Conservation (phyloP, 2,329 filamentous ascomycete genomes). For the Dactylellina haptotyla region DNA sequence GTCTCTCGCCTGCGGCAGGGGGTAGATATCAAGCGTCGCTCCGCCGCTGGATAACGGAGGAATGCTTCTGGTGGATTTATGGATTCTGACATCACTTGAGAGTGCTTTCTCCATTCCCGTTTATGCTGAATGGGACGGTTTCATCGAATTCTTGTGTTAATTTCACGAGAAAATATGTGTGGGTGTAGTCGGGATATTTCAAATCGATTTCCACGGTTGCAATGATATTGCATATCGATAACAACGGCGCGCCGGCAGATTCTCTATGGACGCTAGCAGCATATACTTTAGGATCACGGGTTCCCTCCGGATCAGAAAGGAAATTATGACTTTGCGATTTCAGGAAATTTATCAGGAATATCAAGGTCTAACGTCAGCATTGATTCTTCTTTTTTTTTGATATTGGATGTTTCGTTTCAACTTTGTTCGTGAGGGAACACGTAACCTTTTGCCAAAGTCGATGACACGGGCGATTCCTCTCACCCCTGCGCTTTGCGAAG, state of each 20-base stretch:
- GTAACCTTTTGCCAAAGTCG: constrained; percentile 12
- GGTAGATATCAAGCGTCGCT: background rate
- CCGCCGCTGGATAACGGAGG: constrained; percentile 12
- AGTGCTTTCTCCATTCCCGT: background rate
- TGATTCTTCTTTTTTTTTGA: too few relatives aligned
- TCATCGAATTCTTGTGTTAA: constrained; percentile 11
- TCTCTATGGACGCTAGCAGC: background rate
- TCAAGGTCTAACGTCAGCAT: constrained; percentile 15
- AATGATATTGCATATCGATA: constrained; percentile 11
- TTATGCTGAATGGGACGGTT: constrained; percentile 27
- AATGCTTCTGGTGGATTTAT: background rate
- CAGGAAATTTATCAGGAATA: constrained; percentile 29
- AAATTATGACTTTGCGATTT: constrained; percentile 25
- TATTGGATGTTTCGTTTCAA: constrained; percentile 20
- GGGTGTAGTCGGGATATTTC: constrained; percentile 1
- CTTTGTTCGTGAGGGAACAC: constrained; percentile 7
- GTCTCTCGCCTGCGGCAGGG: background rate
- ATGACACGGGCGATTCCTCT: constrained; percentile 16
- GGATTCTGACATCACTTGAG: constrained; percentile 27
- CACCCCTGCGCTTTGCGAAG: constrained; percentile 19
- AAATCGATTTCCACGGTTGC: background rate
- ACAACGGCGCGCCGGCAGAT: constrained; percentile 8
- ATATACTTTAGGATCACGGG: background rate
- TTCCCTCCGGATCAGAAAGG: constrained; percentile 12
- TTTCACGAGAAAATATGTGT: constrained; percentile 4